These are phyloP conservation scores for Solanum sejunctum DNA, from an alignment of 257 asterid genomes.

Conservation along the genomic window DNA sequence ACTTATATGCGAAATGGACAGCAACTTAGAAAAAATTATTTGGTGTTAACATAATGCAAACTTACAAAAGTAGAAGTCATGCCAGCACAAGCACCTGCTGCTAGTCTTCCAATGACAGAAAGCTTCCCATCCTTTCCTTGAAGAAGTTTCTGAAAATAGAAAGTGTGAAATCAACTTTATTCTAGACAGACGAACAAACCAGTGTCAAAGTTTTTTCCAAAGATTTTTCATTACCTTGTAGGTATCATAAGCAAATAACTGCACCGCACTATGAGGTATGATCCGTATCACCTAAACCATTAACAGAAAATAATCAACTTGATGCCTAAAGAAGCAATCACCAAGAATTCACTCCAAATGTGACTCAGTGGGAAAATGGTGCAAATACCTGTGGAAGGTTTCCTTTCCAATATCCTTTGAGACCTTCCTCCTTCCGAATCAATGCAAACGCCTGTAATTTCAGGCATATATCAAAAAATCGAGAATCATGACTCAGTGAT, in stretches of 20 bases:
- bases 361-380: slow-evolving; percentile 1
- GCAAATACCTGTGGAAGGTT: slow-evolving; percentile 78
- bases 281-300: slow-evolving; percentile 73
- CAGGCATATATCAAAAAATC: background rate
- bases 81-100: slow-evolving; percentile 99
- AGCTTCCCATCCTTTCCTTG: slow-evolving; percentile 67
- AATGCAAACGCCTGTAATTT: slow-evolving; percentile 49
- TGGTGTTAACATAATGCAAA: background rate
- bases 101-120: slow-evolving; percentile 81
- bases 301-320: background rate
- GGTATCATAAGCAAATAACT: slow-evolving; percentile 87
- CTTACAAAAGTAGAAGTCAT: slow-evolving; percentile 99
- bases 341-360: slow-evolving; percentile 1
- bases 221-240: slow-evolving; percentile 59
- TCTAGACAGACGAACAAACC: background rate
- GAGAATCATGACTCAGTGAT: background rate
- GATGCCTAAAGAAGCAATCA: background rate
- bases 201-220: background rate
- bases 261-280: slow-evolving; percentile 91
- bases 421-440: slow-evolving; percentile 79
- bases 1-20: background rate
- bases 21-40: background rate
- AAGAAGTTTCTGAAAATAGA: slow-evolving; percentile 48
- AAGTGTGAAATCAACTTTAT: background rate
- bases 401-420: slow-evolving; percentile 98